A percentile compares a stretch with the other conserved stretches of the same genome.
phyloP scores from a whole-genome alignment of 1,284 basidiomycete genomes.

The Cutaneotrichosporon spelunceum region DNA sequence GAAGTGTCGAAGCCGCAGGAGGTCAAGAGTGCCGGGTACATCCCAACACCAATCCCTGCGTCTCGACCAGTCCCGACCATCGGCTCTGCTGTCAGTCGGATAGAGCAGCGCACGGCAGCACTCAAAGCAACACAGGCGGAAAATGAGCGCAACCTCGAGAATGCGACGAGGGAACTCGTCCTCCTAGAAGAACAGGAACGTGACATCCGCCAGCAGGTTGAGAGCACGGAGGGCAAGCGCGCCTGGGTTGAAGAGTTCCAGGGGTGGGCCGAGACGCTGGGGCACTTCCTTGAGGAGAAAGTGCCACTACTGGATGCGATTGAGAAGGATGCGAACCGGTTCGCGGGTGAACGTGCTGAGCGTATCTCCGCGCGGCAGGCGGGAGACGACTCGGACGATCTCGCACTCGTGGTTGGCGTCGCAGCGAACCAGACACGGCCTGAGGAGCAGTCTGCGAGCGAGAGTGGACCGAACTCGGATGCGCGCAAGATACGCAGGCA shows the following conservation, averaged over 20 bases:
- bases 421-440: constrained; percentile 43
- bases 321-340: constrained; percentile 72
- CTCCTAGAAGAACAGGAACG: constrained; percentile 70
- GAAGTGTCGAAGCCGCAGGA: constrained; percentile 14
- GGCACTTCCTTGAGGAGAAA: constrained; percentile 87
- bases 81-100: constrained; percentile 65
- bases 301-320: constrained; percentile 71
- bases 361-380: constrained; percentile 66
- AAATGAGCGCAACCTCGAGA: constrained; percentile 41
- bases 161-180: constrained; percentile 60
- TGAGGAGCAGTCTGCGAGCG: constrained; percentile 20
- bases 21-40: constrained; percentile 60
- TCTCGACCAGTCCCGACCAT: constrained; percentile 60
- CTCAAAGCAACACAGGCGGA: constrained; percentile 51
- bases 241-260: constrained; percentile 82
- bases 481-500: constrained; percentile 59
- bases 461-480: constrained; percentile 52
- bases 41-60: constrained; percentile 63
- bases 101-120: constrained; percentile 61
- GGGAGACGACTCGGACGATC: constrained; percentile 76
- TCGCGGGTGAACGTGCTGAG: constrained; percentile 69
- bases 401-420: constrained; percentile 68
- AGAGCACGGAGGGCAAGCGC: constrained; percentile 72
- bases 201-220: constrained; percentile 75
- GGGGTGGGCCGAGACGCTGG: constrained; percentile 82